These are phyloP conservation scores for Spongospora subterranea DNA, from an alignment of 208 protist species.

Conservation along the genomic window DNA sequence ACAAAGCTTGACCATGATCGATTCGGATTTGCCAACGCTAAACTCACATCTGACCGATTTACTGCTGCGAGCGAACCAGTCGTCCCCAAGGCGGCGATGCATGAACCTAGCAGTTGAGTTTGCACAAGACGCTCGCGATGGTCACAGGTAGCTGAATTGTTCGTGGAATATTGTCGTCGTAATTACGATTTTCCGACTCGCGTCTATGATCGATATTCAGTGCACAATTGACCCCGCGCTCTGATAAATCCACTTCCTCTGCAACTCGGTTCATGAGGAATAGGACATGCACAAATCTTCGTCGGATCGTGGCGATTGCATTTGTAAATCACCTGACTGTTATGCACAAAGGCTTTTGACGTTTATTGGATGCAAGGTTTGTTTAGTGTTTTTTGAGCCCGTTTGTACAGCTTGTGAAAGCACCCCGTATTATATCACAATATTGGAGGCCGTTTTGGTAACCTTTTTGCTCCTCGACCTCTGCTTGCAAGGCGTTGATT, in stretches of 20 bases:
- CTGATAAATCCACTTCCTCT: background rate
- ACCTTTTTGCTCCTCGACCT: slow-evolving; percentile 43
- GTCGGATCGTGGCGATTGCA: background rate
- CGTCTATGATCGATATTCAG: background rate
- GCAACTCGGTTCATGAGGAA: background rate
- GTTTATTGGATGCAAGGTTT: background rate
- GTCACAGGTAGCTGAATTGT: background rate
- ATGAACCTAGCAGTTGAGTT: slow-evolving; percentile 5
- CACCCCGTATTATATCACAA: background rate
- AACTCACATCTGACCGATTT: background rate
- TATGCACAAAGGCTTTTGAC: background rate
- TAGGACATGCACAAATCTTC: background rate
- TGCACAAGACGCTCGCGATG: slow-evolving; percentile 2
- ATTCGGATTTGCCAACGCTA: background rate
- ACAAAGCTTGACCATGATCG: too few species aligned
- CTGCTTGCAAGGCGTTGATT: background rate
- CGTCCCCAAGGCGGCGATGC: background rate
- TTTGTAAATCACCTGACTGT: background rate
- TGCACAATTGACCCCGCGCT: background rate
- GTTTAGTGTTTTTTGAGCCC: background rate
- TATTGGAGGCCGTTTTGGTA: background rate
- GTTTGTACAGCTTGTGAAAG: background rate
- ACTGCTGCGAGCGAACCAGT: background rate
- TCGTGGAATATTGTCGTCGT: background rate
- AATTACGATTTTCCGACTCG: background rate